These are phyloP conservation scores for Protomyces pachydermus DNA, from an alignment of 1,139 yeast species.

Conservation along the genomic window DNA sequence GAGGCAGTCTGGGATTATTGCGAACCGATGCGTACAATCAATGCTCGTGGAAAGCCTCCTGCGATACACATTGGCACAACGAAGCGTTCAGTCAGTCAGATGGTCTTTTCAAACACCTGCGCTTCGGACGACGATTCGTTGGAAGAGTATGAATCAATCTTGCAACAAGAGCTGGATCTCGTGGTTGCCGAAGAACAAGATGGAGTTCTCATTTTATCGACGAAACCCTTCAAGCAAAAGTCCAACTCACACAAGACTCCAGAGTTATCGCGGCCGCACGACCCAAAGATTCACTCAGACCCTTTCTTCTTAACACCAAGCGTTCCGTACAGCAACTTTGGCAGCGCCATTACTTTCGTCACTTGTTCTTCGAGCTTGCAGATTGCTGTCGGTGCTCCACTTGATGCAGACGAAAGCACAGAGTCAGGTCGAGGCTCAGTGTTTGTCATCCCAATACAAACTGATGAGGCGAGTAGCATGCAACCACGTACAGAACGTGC, in stretches of 20 bases:
- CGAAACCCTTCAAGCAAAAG: neutral
- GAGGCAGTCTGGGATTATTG: conserved; percentile 9
- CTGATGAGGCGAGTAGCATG: neutral
- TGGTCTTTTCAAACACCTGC: neutral
- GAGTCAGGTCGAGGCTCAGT: conserved; percentile 10
- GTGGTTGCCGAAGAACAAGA: neutral
- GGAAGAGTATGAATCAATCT: neutral
- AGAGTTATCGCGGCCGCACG: neutral
- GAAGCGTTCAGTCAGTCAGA: neutral
- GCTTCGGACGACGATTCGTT: neutral
- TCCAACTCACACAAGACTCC: neutral
- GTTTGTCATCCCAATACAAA: neutral
- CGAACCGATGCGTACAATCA: conserved; percentile 18
- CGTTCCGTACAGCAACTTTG: conserved; percentile 9
- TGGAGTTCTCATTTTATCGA: neutral
- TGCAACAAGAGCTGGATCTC: conserved; percentile 1
- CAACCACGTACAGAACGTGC: neutral
- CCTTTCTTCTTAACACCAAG: conserved; percentile 14
- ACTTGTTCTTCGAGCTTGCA: neutral
- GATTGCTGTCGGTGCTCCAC: conserved; percentile 13
- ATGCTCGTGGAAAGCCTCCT: conserved; percentile 5
- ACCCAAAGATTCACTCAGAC: neutral
- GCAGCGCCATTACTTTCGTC: conserved; percentile 1
- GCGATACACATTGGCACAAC: neutral
- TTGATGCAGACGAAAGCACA: neutral